Evolutionary conservation across 1,139 yeast genomes (phyloP).

Genomic region (Taphrina pruni): DNA sequence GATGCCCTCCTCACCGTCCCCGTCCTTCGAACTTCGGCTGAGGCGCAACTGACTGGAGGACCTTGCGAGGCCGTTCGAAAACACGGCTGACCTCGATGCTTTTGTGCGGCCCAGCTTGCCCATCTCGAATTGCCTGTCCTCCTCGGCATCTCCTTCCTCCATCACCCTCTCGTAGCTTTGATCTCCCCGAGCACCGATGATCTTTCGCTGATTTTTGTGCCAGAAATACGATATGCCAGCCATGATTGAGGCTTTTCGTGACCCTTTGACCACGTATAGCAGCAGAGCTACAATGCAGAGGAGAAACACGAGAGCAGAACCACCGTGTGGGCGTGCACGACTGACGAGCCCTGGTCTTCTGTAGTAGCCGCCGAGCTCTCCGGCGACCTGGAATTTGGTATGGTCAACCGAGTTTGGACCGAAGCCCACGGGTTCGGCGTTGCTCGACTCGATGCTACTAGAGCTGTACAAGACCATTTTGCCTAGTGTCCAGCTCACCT

Average conservation of each 20-base stretch:
- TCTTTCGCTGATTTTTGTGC: conserved; percentile 30
- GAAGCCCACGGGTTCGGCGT: conserved; percentile 57
- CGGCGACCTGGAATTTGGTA: conserved; percentile 28
- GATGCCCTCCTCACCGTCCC: conserved; percentile 18
- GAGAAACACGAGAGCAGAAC: conserved; percentile 14
- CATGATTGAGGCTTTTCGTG: conserved; percentile 12
- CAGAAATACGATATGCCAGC: conserved; percentile 27
- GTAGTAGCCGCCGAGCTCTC: conserved; percentile 11
- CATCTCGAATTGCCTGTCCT: conserved; percentile 27
- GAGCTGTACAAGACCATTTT: conserved; percentile 70
- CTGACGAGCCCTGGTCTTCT: not conserved
- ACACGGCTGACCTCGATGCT: conserved; percentile 5
- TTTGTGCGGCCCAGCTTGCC: not conserved
- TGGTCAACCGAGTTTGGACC: conserved; percentile 53
- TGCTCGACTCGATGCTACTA: conserved; percentile 49
- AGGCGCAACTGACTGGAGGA: conserved; percentile 26
- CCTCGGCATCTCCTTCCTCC: conserved; percentile 36
- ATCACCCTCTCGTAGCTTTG: conserved; percentile 33
- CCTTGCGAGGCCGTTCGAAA: conserved; percentile 25
- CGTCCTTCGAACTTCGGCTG: conserved; percentile 13
- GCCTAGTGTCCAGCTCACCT: conserved; percentile 85
- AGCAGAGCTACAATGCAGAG: conserved; percentile 10
- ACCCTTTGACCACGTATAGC: conserved; percentile 25
- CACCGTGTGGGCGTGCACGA: not conserved
- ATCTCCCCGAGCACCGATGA: conserved; percentile 39